These are phyloP conservation scores for Paracoccidioides brasiliensis DNA, from an alignment of 2,329 filamentous ascomycete genomes.

Conservation along the genomic window DNA sequence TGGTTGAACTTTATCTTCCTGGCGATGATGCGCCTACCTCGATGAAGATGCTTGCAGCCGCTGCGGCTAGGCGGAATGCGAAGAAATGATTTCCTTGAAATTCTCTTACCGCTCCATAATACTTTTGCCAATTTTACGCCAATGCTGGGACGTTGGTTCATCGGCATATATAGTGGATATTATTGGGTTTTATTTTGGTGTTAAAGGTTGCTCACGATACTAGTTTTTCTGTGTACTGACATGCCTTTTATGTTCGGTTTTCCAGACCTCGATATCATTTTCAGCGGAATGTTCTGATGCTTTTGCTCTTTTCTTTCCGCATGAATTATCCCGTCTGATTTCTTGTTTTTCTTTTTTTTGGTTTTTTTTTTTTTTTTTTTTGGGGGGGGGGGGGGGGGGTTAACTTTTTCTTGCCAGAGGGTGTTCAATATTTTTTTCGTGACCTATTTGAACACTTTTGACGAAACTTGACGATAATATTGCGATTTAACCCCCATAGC, in stretches of 20 bases:
- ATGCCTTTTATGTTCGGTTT: not conserved
- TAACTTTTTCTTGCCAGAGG: not conserved
- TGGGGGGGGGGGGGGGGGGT: not conserved
- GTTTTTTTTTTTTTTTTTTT: not conserved
- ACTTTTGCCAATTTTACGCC: no score
- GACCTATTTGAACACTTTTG: no score
- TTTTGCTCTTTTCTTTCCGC: not conserved
- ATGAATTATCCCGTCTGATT: no score
- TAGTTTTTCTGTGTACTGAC: not conserved
- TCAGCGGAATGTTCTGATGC: no score
- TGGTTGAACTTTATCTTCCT: constrained; percentile 67
- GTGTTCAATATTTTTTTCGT: not conserved
- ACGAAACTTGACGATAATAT: no score
- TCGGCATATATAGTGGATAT: no score
- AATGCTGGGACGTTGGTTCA: no score
- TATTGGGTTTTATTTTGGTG: no score
- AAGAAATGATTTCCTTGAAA: not conserved
- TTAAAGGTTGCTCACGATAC: no score
- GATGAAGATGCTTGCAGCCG: constrained; percentile 53
- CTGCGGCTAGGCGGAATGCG: constrained; percentile 41
- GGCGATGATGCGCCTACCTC: constrained; percentile 59
- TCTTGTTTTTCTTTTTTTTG: not conserved
- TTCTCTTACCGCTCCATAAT: not conserved
- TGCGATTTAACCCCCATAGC: no score
- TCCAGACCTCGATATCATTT: not conserved